Evolutionary conservation across 495 filamentous ascomycete genomes (phyloP), one percentile per base, ranked within the genome.

Genomic region (Mycothermus thermophilus): DNA sequence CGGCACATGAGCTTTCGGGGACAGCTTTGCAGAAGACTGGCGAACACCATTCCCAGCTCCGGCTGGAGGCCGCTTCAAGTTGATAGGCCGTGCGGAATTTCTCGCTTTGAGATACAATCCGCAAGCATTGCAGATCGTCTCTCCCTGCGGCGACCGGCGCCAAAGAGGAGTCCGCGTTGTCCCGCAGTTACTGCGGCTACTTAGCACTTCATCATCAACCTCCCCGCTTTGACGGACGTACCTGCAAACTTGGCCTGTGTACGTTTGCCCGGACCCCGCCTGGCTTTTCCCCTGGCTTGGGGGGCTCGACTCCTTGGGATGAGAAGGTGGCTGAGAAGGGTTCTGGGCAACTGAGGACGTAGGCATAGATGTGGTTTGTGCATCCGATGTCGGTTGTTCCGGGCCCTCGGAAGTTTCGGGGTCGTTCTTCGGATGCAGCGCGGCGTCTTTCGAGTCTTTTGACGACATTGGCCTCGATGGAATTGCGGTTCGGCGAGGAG

Each of bases 121-220:
- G 50, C 90, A 99, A 9, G 90, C 90, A 59, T 99, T 99, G 61
- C 90, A 99, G 25, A 99, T 96, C 32, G 83, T 93, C 28, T 82
- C 78, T 26, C 90, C 90, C 33, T 82, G 78, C 0, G 88, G 92
- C 2, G 88, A 93, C 38, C 90, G 74, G 41, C 90, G 75, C 90
- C 90, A 99, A 32, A 99, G 68, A 18, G 90, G 90, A 10, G 90
- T 99, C 44, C 74, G 77, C 24, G 83, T 92, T 5, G 90, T 99
- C 29, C 77, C 77, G 53, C 90, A 99, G 60, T 99, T 99, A 56
- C 90, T 97, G 47, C 4, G 43, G 23, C 35, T 23, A 4, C 42
- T 63, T 28, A 64, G 48, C 18, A 35, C 6, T 25, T 25, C 6
- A 25, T 6, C 22, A 25, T 25, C 22, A 25, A 25, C 22, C 11